Conservation (phyloP, 805 yeast genomes). For the Zygoascus bituminiphila region DNA sequence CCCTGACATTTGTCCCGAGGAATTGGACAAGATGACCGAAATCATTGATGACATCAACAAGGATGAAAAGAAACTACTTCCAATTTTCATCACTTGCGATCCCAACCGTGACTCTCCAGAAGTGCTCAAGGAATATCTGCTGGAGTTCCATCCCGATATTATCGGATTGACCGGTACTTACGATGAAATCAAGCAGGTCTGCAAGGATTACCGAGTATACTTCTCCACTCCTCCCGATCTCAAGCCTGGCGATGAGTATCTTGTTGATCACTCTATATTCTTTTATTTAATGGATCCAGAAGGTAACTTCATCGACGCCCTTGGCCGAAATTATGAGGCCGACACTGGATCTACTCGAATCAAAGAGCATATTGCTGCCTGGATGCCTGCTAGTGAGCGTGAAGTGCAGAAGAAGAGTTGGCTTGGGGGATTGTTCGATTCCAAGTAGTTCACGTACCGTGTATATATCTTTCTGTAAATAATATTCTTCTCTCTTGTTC, state of each 20-base stretch:
- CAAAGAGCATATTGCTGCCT: conserved; percentile 63
- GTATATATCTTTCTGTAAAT: conserved; percentile 7
- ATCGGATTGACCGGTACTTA: conserved; percentile 89
- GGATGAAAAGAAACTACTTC: conserved; percentile 43
- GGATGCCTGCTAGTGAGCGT: conserved; percentile 63
- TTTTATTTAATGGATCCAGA: conserved; percentile 98
- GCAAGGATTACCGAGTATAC: conserved; percentile 88
- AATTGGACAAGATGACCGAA: conserved; percentile 80
- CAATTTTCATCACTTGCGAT: conserved; percentile 91
- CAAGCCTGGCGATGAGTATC: conserved; percentile 91
- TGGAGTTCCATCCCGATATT: conserved; percentile 84
- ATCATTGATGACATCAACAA: conserved; percentile 55
- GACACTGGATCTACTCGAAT: conserved; percentile 71
- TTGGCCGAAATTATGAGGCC: conserved; percentile 85
- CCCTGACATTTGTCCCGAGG: conserved; percentile 98
- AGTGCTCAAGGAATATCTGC: conserved; percentile 69
- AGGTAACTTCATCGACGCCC: conserved; percentile 88
- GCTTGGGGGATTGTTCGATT: conserved; percentile 5
- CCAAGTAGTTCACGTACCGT: not conserved
- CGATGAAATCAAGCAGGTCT: conserved; percentile 71
- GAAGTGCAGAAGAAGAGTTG: conserved; percentile 40
- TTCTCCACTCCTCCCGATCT: conserved; percentile 95
- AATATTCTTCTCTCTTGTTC: no score
- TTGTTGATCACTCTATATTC: conserved; percentile 96
- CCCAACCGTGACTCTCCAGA: conserved; percentile 92